These are phyloP conservation scores for Bassia scoparia DNA, from an alignment of 148 eudicot genomes.

Conservation along the genomic window DNA sequence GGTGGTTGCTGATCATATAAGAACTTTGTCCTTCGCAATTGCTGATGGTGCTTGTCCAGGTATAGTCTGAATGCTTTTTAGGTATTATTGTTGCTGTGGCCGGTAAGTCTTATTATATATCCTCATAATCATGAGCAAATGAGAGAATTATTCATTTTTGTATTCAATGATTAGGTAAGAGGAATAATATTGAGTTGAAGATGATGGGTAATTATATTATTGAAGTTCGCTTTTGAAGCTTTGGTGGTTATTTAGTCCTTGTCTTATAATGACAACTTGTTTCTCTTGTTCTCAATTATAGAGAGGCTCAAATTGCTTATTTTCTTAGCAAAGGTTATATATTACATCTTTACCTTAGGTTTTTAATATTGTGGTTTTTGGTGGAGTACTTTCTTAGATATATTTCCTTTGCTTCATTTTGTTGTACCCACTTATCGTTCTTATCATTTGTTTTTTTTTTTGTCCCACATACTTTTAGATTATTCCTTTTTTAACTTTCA, in stretches of 20 bases:
- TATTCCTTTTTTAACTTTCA: too few relatives aligned
- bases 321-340: too few relatives aligned
- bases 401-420: too few relatives aligned
- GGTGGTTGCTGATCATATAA: slow-evolving; percentile 95
- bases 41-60: slow-evolving; percentile 99
- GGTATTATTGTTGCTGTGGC: background rate
- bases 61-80: too few relatives aligned
- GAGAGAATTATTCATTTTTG: background rate
- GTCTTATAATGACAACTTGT: background rate
- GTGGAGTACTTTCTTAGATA: too few relatives aligned
- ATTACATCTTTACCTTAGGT: too few relatives aligned
- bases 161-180: background rate
- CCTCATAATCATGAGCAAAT: background rate
- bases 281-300: background rate
- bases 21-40: slow-evolving; percentile 98
- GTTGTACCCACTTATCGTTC: too few relatives aligned
- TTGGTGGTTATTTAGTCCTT: background rate
- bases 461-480: too few relatives aligned
- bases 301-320: background rate
- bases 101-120: background rate
- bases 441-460: too few relatives aligned
- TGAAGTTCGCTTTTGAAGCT: background rate
- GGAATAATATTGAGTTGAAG: background rate
- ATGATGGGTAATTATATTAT: background rate
- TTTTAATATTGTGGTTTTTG: too few relatives aligned